These are phyloP conservation scores for Quercus engelmannii DNA, from an alignment of 306 rosid species.

Conservation along the genomic window DNA sequence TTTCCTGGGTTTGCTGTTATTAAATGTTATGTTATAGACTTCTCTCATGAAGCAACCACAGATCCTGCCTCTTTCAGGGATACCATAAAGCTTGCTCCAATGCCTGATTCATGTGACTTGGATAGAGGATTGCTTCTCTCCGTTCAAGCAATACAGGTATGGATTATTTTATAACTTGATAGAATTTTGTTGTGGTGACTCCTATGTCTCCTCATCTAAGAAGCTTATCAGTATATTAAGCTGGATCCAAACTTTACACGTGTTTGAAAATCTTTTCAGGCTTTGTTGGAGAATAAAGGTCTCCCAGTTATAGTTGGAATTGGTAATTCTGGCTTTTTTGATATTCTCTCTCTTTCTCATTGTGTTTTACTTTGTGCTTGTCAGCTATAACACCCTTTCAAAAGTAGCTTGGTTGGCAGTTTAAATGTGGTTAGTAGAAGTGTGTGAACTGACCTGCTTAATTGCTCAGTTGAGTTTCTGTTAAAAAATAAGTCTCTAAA, in stretches of 20 bases:
- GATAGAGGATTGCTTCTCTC: slow-evolving; percentile 98
- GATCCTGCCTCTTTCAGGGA: slow-evolving; percentile 99
- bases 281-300: slow-evolving; percentile 95
- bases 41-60: slow-evolving; percentile 99
- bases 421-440: background rate
- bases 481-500: background rate
- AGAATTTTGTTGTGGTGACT: slow-evolving; percentile 23
- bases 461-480: background rate
- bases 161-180: slow-evolving; percentile 21
- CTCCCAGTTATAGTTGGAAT: slow-evolving; percentile 93
- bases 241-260: slow-evolving; percentile 10
- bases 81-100: slow-evolving; percentile 80
- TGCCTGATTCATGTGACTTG: slow-evolving; percentile 95
- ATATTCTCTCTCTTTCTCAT: slow-evolving; percentile 3
- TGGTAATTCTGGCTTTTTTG: slow-evolving; percentile 53
- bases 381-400: background rate
- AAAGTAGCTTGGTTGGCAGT: background rate
- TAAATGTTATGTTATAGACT: slow-evolving; percentile 36
- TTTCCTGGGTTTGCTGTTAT: slow-evolving; percentile 20
- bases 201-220: background rate
- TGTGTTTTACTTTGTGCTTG: slow-evolving; percentile 11
- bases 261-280: slow-evolving; percentile 52
- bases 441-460: background rate
- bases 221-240: slow-evolving; percentile 6
- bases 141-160: slow-evolving; percentile 97